Evolutionary conservation across 1,284 basidiomycete species (phyloP).

Genomic region (Chalciporus sp.): DNA sequence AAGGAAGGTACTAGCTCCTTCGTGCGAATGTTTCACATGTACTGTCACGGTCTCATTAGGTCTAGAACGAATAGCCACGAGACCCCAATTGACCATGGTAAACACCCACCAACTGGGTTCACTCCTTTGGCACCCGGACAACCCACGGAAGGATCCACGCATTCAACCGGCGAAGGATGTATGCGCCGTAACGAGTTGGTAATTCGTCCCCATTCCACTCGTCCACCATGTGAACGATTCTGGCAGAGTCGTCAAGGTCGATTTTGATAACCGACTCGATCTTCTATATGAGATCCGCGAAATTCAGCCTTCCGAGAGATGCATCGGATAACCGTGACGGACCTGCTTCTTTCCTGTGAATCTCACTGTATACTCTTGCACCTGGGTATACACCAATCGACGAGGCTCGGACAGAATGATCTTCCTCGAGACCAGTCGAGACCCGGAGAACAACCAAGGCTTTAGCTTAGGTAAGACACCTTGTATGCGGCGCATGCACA

Average conservation of each 20-base stretch:
- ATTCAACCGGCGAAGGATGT: constrained; percentile 49
- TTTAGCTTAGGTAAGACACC: constrained; percentile 28
- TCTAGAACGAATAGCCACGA: neutral
- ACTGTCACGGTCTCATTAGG: neutral
- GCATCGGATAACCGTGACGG: constrained; percentile 1
- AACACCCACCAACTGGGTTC: neutral
- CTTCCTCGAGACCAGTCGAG: constrained; percentile 51
- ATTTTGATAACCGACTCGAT: constrained; percentile 64
- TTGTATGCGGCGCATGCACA: neutral
- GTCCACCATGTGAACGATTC: constrained; percentile 59
- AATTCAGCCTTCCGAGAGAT: neutral
- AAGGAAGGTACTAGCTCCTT: neutral
- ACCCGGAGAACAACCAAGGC: constrained; percentile 58
- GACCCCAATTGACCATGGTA: neutral
- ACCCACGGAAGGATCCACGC: constrained; percentile 55
- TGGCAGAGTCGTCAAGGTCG: constrained; percentile 63
- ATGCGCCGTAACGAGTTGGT: constrained; percentile 48
- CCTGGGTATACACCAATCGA: constrained; percentile 61
- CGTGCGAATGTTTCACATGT: too few species aligned
- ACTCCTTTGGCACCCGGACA: constrained; percentile 43
- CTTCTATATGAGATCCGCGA: constrained; percentile 25
- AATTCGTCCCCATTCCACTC: constrained; percentile 64
- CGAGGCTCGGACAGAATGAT: constrained; percentile 64
- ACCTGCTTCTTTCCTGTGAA: constrained; percentile 58
- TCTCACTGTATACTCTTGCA: constrained; percentile 60